Conservation (phyloP, 2,329 filamentous ascomycete genomes). For the Plenodomus tracheiphilus region DNA sequence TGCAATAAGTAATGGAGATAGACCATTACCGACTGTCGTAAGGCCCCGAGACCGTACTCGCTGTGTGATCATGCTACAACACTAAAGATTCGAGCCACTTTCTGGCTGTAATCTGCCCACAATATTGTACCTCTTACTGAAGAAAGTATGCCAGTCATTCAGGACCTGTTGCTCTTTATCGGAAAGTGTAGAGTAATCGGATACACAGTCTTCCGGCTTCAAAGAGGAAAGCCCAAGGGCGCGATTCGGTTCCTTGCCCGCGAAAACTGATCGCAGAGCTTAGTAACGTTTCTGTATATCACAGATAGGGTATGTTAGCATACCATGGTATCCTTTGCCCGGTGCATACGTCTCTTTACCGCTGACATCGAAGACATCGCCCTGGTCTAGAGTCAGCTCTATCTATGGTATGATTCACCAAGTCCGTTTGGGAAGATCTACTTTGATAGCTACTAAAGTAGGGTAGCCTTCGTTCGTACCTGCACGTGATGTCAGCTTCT, state of each 20-base stretch:
- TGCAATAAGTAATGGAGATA: no score
- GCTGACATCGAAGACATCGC: conserved; percentile 91
- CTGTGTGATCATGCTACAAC: no score
- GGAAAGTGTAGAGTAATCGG: conserved; percentile 80
- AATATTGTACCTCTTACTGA: conserved; percentile 94
- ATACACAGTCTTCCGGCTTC: conserved; percentile 76
- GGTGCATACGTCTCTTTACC: conserved; percentile 85
- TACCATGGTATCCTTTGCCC: conserved; percentile 84
- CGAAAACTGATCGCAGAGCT: conserved; percentile 71
- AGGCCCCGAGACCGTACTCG: no score
- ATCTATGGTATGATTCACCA: background rate
- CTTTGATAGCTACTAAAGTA: conserved; percentile 64
- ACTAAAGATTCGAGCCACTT: conserved; percentile 19
- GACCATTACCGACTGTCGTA: no score
- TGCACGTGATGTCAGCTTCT: conserved; percentile 39
- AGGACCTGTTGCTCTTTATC: conserved; percentile 85
- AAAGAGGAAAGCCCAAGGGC: conserved; percentile 85
- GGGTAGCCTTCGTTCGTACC: conserved; percentile 65
- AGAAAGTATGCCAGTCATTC: conserved; percentile 94
- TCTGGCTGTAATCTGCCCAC: conserved; percentile 58
- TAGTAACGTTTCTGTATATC: conserved; percentile 4
- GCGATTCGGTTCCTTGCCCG: conserved; percentile 92
- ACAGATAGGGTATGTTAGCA: conserved; percentile 28
- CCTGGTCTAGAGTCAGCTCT: conserved; percentile 55
- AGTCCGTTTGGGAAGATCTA: conserved; percentile 18